Evolutionary conservation across 116 monocot genomes (phyloP), one percentile per base, ranked within the genome.

Genomic region (Posidonia oceanica): DNA sequence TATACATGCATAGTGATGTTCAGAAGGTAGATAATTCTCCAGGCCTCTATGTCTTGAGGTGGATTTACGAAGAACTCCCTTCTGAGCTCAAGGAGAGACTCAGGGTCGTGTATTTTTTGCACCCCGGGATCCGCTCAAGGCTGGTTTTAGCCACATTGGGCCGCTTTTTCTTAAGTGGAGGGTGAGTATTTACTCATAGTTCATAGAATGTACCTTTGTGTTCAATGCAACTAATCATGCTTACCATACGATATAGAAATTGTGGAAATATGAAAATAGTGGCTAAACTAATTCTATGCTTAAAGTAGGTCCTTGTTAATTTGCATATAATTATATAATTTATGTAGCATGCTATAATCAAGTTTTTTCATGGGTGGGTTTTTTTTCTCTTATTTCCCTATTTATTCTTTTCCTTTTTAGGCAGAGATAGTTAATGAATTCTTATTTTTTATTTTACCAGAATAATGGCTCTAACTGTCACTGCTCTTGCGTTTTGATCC

Each of bases 21-120:
- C 82, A 84, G 48, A 86, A 90, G 20, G 90, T 77, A 56, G 89
- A 93, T 61, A 98, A 98, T 76, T 90, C 82, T 69, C 98, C 98
- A 3, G 98, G 98, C 17, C 76, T 93, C 67, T 78, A 79, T 16
- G 69, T 84, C 60, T 74, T 98, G 65, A 80, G 98, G 76, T 86
- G 87, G 88, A 78, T 98, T 52, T 98, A 98, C 78, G 93, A 98
- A 76, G 90, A 83, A 4, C 86, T 98, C 17, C 98, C 93, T 64
- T 41, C 71, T 44, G 84, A 84, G 4, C 72, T 59, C 71, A 98
- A 90, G 75, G 90, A 98, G 13, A 89, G 98, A 80, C 85, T 98
- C 14, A 68, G 75, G 44, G 79, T 86, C 36, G 75, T 98, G 29
- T 98, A 98, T 74, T 98, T 98, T 61, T 73, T 98, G 77, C 98